Percentiles rank a stretch among this genome's conserved stretches.
Conservation (phyloP, 2,329 filamentous ascomycete genomes). For the Cladosporium sp. region DNA sequence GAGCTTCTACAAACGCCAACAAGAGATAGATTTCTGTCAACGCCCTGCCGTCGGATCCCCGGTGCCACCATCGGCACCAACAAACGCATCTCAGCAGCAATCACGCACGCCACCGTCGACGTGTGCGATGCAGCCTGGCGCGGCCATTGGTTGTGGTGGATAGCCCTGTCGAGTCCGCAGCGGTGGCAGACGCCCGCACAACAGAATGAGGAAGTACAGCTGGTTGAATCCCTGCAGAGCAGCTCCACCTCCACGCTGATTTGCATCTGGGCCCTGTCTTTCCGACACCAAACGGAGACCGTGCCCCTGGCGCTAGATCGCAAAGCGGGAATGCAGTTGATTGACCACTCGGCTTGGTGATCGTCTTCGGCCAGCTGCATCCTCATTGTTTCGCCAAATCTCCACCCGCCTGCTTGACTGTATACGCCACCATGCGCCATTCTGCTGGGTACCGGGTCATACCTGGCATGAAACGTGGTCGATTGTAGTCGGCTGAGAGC, state of each 20-base stretch:
- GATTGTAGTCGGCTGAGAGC: not conserved
- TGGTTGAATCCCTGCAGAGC: not conserved
- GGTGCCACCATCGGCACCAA: conserved; percentile 4
- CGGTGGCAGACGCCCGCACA: not conserved
- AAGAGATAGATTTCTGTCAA: not conserved
- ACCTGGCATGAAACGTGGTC: conserved; percentile 3
- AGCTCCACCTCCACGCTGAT: conserved; percentile 7
- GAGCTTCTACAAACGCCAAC: conserved; percentile 1
- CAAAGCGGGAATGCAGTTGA: not conserved
- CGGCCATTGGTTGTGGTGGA: not conserved
- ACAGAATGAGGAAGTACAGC: too few relatives aligned
- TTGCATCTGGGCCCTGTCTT: conserved; percentile 4
- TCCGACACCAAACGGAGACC: not conserved
- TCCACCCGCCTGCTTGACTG: conserved; percentile 1
- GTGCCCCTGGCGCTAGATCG: conserved; percentile 10
- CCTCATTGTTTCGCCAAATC: conserved; percentile 8
- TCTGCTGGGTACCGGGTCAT: not conserved
- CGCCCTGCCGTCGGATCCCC: conserved; percentile 8
- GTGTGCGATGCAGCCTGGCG: not conserved
- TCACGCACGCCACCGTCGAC: not conserved
- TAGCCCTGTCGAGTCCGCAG: not conserved
- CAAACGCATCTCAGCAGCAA: conserved; percentile 6
- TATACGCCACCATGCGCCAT: not conserved
- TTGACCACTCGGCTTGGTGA: not conserved
- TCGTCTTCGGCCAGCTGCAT: conserved; percentile 1